Base-by-base conservation (phyloP, 768 basidiomycete species). In the Pisolithus marmoratus region DNA sequence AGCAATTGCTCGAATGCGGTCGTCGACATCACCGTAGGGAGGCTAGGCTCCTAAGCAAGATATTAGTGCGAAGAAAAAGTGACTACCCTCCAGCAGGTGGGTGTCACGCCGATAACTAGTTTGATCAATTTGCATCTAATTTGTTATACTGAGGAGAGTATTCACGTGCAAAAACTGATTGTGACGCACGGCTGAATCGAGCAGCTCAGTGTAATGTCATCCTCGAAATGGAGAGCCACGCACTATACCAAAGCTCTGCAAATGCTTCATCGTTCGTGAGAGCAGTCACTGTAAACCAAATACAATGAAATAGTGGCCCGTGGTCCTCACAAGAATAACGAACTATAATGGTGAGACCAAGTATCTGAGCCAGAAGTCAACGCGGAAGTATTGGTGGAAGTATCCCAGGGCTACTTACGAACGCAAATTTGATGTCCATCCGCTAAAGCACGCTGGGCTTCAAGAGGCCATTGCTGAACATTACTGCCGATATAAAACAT, bases 211-310 rank as follows among this genome's bases (percentile, higher is more conserved):
- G 24, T 24, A 34, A 40, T 4, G 45, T 23, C 4, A 0, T 17
- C n/a, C 11, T 24, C 23, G 19, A 15, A 5, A 38, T 5, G 7
- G 6, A 49, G 34, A 15, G 34, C 14, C 14, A 66, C 80, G 36
- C 57, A 79, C 81, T 82, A 67, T 88, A 92, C 53, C 84, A 89
- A 17, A 92, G 72, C 65, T 91, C 88, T 4, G 87, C 88, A 53
- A 90, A 87, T 5, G 81, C 84, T 54, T 84, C 70, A 56, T 80
- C 71, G 60, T 82, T 90, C 8, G 74, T 67, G 41, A 85, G 71
- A 3, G 79, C 61, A 0, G 85, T 85, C 79, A 77, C 81, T 82
- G 51, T 2, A 19, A 31, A 46, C 2, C 11, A 12, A 44, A 34
- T 31, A 50, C 23, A 57, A 43, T 19, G 38, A 20, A 15, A 48